Conservation (phyloP, 169 alveolate species). For the Eimeria tenella region DNA sequence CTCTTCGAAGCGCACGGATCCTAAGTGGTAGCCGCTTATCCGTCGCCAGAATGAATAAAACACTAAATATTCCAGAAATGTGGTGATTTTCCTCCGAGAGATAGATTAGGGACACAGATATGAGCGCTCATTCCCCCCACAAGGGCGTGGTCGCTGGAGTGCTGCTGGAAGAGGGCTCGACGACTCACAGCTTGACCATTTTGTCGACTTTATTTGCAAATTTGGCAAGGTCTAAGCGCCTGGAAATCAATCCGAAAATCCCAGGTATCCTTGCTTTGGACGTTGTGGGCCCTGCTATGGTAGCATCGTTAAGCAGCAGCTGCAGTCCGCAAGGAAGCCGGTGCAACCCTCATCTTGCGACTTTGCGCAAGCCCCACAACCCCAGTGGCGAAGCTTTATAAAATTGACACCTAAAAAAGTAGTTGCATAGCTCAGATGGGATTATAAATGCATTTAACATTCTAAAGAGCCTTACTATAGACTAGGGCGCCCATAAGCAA, state of each 20-base stretch:
- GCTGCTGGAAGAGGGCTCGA: slow-evolving; percentile 3
- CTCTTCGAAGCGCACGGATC: too few relatives aligned
- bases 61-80: too few relatives aligned
- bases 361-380: slow-evolving; percentile 37
- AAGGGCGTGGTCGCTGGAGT: neutral
- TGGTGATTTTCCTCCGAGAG: too few relatives aligned
- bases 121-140: slow-evolving; percentile 1
- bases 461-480: too few relatives aligned
- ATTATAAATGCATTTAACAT: too few relatives aligned
- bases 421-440: too few relatives aligned
- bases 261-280: neutral
- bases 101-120: too few relatives aligned
- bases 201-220: neutral
- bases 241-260: slow-evolving; percentile 27
- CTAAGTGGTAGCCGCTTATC: too few relatives aligned
- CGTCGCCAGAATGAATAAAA: too few relatives aligned
- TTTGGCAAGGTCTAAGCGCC: slow-evolving; percentile 25
- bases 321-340: neutral
- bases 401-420: too few relatives aligned
- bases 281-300: neutral
- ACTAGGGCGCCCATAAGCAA: too few relatives aligned
- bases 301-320: neutral
- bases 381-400: too few relatives aligned
- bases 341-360: slow-evolving; percentile 17
- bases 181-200: slow-evolving; percentile 70